A percentile compares a stretch with the other conserved stretches of the same genome.
Conservation (phyloP, 2,329 filamentous ascomycete species). For the Westerdykella ornata region DNA sequence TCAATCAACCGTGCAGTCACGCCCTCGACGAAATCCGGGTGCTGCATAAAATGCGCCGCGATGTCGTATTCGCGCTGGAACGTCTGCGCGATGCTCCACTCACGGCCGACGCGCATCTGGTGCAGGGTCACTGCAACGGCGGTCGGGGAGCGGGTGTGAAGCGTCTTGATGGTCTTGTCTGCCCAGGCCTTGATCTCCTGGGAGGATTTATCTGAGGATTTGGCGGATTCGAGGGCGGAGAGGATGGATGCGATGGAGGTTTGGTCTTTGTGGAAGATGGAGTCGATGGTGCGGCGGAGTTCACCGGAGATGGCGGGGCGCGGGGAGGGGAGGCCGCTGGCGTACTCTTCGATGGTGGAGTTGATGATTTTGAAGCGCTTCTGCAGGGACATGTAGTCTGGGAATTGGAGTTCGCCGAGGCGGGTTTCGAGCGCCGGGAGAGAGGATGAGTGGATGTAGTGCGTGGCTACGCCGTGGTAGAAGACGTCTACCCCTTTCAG, state of each 20-base stretch:
- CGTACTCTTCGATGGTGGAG: constrained; percentile 85
- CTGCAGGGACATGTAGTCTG: constrained; percentile 60
- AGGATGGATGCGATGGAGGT: constrained; percentile 65
- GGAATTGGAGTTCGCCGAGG: constrained; percentile 82
- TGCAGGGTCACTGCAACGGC: constrained; percentile 75
- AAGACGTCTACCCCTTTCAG: constrained; percentile 79
- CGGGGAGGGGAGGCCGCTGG: constrained; percentile 68
- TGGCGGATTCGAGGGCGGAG: constrained; percentile 51
- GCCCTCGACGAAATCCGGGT: constrained; percentile 86
- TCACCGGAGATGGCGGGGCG: constrained; percentile 53
- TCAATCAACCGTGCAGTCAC: constrained; percentile 74
- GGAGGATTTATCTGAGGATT: constrained; percentile 28
- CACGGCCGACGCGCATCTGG: constrained; percentile 68
- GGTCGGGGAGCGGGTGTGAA: constrained; percentile 75
- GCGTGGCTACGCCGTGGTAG: constrained; percentile 87
- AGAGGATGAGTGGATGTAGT: constrained; percentile 89
- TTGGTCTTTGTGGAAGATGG: constrained; percentile 47
- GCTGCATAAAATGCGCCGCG: constrained; percentile 79
- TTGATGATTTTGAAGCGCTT: constrained; percentile 68
- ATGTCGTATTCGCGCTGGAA: constrained; percentile 84
- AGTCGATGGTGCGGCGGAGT: constrained; percentile 75
- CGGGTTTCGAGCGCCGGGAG: constrained; percentile 75
- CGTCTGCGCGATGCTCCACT: constrained; percentile 76
- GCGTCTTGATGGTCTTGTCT: constrained; percentile 63
- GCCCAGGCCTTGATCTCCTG: constrained; percentile 65